Evolutionary conservation across 805 yeast genomes (phyloP).

Genomic region (Metschnikowia gelsemii): DNA sequence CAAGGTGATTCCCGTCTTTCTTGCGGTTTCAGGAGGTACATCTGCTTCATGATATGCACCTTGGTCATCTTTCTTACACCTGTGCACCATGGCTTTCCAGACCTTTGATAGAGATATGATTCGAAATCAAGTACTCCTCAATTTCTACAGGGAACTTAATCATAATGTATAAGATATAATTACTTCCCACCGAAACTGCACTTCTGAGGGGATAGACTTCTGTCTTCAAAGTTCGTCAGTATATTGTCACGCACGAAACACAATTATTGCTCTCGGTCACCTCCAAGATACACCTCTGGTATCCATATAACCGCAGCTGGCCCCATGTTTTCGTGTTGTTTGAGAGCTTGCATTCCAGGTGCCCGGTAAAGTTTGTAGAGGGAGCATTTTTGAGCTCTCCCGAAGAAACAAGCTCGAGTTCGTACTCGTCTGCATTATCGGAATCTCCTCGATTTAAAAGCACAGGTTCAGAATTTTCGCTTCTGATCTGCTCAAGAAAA

Average conservation of each 20-base stretch:
- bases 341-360: constrained; percentile 12
- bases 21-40: too few relatives aligned
- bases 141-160: too few relatives aligned
- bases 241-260: constrained; percentile 38
- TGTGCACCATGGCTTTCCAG: too few relatives aligned
- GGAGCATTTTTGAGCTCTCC: constrained; percentile 17
- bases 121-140: too few relatives aligned
- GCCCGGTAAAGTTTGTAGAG: constrained; percentile 4
- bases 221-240: constrained; percentile 18
- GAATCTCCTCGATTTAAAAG: constrained; percentile 39
- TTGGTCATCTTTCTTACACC: too few relatives aligned
- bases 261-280: constrained; percentile 39
- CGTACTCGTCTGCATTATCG: constrained; percentile 37
- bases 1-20: too few relatives aligned
- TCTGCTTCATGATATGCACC: too few relatives aligned
- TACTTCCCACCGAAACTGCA: neutral
- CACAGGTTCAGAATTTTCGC: constrained; percentile 28
- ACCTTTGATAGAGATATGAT: too few relatives aligned
- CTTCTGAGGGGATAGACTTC: neutral
- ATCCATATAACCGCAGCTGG: constrained; percentile 43
- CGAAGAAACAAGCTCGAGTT: constrained; percentile 32
- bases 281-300: constrained; percentile 42
- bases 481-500: constrained; percentile 20
- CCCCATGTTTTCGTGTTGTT: constrained; percentile 39
- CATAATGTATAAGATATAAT: too few relatives aligned